Evolutionary conservation across 495 filamentous ascomycete species (phyloP), one percentile per base, ranked within the genome.

Genomic region (Parathielavia appendiculata): DNA sequence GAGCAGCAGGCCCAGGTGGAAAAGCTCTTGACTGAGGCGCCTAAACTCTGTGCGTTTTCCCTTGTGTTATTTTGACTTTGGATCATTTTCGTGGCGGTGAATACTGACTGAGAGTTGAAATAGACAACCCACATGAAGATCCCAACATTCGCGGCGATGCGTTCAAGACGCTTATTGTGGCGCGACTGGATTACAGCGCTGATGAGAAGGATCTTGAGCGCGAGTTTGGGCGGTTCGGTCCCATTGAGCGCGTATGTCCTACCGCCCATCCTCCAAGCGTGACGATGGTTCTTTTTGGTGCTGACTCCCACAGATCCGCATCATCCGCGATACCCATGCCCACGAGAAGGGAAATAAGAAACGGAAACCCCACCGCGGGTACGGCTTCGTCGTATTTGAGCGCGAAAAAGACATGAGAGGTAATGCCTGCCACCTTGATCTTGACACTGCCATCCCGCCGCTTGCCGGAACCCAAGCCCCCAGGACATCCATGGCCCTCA

Each of bases 381-480:
- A 98, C 75, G 93, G 91, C 58, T 98, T 98, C 71, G 86, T 98
- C 64, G 91, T 97, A 48, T 98, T 91, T 71, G 92, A 97, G 74
- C 86, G 90, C 67, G 93, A 97, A 73, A 92, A 92, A 75, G 93
- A 98, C 69, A 97, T 98, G 95, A 97, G 95, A 87, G 92, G 93
- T 96, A 96, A 80, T 74, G 63, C 3, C 49, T 54, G 51, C 66
- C 66, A 71, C 68, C 69, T 58, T 60, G 67, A 65, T 66, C 73
- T 64, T 68, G 63, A 65, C 61, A 66, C 66, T 61, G 63, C 66
- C 66, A 71, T 75, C 48, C 56, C 30, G 46, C 46, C 56, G 56
- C 56, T 58, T 51, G 56, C 47, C 56, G 56, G 56, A 58, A 32
- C 48, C 47, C 39, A 6, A 50, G 13, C 39, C 48, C 60, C 60